Evolutionary conservation across 148 eudicot genomes (phyloP).

Genomic region (Rhododendron henanense): DNA sequence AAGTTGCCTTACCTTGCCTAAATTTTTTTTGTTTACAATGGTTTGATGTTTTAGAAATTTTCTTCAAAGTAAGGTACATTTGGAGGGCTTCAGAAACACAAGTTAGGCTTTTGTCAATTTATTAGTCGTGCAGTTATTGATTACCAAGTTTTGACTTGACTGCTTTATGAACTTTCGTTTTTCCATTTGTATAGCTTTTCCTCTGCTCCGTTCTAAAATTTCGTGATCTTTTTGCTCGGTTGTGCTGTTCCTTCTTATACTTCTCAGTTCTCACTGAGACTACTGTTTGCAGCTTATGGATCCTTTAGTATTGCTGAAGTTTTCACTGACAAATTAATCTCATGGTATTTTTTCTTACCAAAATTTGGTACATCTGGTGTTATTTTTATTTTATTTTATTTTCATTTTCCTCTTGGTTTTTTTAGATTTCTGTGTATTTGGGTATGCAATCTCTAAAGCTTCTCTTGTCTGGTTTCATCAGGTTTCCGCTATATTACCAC

Average conservation of each 20-base stretch:
- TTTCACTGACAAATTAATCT: conserved; percentile 77
- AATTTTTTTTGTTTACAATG: not conserved
- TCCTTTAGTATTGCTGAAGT: conserved; percentile 75
- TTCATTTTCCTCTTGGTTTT: not conserved
- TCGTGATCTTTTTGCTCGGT: not conserved
- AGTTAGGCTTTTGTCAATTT: not conserved
- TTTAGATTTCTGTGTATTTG: not conserved
- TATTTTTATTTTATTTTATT: not conserved
- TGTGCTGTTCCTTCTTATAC: conserved; percentile 2
- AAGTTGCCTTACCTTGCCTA: not conserved
- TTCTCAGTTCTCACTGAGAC: conserved; percentile 9
- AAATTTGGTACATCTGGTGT: not conserved
- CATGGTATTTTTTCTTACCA: conserved; percentile 50
- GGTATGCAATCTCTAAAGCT: conserved; percentile 11
- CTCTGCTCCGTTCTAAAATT: not conserved
- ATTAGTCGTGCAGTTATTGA: not conserved
- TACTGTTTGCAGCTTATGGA: conserved; percentile 72
- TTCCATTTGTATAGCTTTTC: not conserved
- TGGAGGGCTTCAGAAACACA: not conserved
- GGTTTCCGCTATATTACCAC: conserved; percentile 88
- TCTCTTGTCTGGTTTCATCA: conserved; percentile 27
- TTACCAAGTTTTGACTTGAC: not conserved
- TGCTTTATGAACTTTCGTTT: not conserved
- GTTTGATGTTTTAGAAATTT: not conserved
- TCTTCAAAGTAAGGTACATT: not conserved